Conservation (phyloP, 805 yeast genomes). For the Wickerhamiella qilinensis region DNA sequence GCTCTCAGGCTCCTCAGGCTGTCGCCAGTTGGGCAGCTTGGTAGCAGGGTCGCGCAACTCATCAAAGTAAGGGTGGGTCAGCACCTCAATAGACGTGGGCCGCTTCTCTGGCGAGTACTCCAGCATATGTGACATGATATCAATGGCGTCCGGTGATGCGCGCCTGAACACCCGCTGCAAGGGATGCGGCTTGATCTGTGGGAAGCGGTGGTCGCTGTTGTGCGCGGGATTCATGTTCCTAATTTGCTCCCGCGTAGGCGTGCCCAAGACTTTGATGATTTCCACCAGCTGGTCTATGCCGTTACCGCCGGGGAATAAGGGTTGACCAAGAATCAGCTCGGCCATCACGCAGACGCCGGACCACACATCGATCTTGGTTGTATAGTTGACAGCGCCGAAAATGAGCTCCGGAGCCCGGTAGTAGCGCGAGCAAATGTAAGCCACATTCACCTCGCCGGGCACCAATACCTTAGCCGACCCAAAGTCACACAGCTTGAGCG, state of each 20-base stretch:
- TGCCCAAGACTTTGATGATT: slow-evolving; percentile 87
- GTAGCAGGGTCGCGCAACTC: slow-evolving; percentile 49
- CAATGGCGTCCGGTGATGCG: slow-evolving; percentile 76
- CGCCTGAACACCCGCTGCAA: slow-evolving; percentile 54
- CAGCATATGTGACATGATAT: slow-evolving; percentile 60
- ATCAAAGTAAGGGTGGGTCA: slow-evolving; percentile 81
- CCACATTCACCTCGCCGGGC: slow-evolving; percentile 85
- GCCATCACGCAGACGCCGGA: slow-evolving; percentile 98
- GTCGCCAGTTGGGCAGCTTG: slow-evolving; percentile 26
- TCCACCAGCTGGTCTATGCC: slow-evolving; percentile 97
- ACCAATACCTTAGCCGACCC: slow-evolving; percentile 87
- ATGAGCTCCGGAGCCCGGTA: slow-evolving; percentile 96
- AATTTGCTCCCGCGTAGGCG: slow-evolving; percentile 86
- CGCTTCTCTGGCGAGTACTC: slow-evolving; percentile 84
- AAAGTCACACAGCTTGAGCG: slow-evolving; percentile 86
- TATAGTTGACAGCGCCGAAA: slow-evolving; percentile 91
- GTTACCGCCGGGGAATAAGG: slow-evolving; percentile 92
- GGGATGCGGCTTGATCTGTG: slow-evolving; percentile 35
- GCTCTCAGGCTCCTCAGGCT: slow-evolving; percentile 57
- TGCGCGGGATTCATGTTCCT: slow-evolving; percentile 91
- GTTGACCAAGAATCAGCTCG: slow-evolving; percentile 86
- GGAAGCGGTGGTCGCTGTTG: slow-evolving; percentile 84
- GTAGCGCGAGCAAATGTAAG: slow-evolving; percentile 91
- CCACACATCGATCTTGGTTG: slow-evolving; percentile 95
- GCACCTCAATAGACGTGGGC: slow-evolving; percentile 61